Evolutionary conservation across 257 asterid species (phyloP).

Genomic region (Petunia secreta): DNA sequence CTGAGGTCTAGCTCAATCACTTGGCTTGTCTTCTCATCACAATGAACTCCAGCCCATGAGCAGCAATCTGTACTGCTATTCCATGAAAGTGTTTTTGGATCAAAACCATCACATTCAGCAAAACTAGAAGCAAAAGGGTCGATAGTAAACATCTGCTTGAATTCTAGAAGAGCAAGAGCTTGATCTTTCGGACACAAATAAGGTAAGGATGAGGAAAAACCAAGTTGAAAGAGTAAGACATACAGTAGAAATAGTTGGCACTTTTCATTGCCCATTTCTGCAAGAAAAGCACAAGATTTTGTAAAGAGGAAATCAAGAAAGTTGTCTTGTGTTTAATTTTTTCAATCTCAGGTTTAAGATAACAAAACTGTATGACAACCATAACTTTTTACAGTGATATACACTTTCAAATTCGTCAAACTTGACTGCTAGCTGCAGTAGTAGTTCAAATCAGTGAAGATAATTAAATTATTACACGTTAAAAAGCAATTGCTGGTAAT

Average conservation of each 20-base stretch:
- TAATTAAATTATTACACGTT: not conserved
- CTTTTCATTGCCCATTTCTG: not conserved
- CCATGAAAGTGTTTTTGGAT: conserved; percentile 24
- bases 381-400: not conserved
- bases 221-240: not conserved
- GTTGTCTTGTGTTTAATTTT: not conserved
- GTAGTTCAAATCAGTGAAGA: not conserved
- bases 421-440: not conserved
- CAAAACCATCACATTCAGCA: not conserved
- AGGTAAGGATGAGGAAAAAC: conserved; percentile 9
- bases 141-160: conserved; percentile 25
- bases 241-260: not conserved
- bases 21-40: conserved; percentile 24
- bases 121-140: not conserved
- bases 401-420: not conserved
- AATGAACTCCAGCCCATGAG: conserved; percentile 33
- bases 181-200: conserved; percentile 15
- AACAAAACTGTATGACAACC: not conserved
- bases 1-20: conserved; percentile 33
- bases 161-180: conserved; percentile 22
- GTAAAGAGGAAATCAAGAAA: not conserved
- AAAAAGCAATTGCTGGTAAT: too few relatives aligned
- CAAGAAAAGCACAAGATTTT: not conserved
- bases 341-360: too few relatives aligned
- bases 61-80: not conserved